These are phyloP conservation scores for Lupinus albus DNA, from an alignment of 306 rosid species.

Conservation along the genomic window DNA sequence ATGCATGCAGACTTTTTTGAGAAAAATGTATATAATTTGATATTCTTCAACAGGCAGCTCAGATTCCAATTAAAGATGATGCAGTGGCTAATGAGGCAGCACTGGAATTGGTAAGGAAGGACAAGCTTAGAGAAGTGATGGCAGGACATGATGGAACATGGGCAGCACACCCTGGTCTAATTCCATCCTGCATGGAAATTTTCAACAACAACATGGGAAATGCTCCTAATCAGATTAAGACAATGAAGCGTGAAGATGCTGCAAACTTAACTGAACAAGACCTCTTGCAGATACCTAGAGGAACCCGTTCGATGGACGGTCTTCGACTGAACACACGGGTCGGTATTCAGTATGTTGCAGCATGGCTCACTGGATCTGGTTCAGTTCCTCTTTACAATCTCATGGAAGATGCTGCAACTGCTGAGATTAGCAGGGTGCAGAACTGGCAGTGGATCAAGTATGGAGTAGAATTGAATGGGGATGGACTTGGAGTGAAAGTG, in stretches of 20 bases:
- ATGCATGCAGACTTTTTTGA: neutral
- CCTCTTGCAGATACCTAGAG: conserved; percentile 70
- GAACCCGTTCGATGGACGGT: conserved; percentile 76
- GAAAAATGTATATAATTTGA: neutral
- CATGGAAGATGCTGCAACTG: conserved; percentile 98
- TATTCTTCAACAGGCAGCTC: conserved; percentile 69
- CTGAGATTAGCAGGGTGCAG: conserved; percentile 94
- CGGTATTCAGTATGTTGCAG: conserved; percentile 85
- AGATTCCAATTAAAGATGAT: conserved; percentile 80
- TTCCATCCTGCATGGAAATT: conserved; percentile 70
- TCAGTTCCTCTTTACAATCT: conserved; percentile 93
- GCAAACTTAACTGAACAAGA: conserved; percentile 62
- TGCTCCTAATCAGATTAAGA: conserved; percentile 61
- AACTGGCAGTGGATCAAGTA: conserved; percentile 96
- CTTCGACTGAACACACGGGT: conserved; percentile 84
- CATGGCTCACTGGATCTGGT: conserved; percentile 87
- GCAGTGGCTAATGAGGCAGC: conserved; percentile 83
- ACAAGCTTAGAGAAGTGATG: conserved; percentile 81
- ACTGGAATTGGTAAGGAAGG: conserved; percentile 73
- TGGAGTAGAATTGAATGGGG: conserved; percentile 76
- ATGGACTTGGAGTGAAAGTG: conserved; percentile 72
- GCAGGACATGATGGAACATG: conserved; percentile 97
- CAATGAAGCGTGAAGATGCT: conserved; percentile 61
- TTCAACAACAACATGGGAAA: conserved; percentile 64
- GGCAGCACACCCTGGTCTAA: conserved; percentile 95